Conservation (phyloP, 495 filamentous ascomycete species). For the Penicilliopsis zonata region DNA sequence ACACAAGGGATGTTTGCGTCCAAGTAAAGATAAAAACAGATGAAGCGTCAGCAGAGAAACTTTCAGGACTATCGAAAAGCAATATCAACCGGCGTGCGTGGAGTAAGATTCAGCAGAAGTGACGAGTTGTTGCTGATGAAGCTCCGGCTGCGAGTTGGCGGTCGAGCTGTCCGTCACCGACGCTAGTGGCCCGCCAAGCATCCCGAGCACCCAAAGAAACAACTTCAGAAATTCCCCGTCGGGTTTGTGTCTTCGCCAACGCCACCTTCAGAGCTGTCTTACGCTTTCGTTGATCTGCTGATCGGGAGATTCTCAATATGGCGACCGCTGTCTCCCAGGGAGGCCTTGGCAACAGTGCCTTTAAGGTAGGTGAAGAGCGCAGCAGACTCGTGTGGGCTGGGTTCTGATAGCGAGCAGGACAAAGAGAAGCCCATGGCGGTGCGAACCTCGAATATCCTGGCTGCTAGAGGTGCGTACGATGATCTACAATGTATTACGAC, state of each 20-base stretch:
- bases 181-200: slow-evolving; percentile 34
- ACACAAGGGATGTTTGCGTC: slow-evolving; percentile 2
- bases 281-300: slow-evolving; percentile 7
- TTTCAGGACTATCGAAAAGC: slow-evolving; percentile 3
- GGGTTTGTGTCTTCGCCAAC: too few relatives aligned
- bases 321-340: slow-evolving; percentile 46
- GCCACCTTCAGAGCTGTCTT: slow-evolving; percentile 18
- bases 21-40: slow-evolving; percentile 3
- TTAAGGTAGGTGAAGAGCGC: slow-evolving; percentile 50
- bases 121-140: slow-evolving; percentile 16
- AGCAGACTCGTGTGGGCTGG: slow-evolving; percentile 19
- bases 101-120: slow-evolving; percentile 8
- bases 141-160: slow-evolving; percentile 5
- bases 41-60: slow-evolving; percentile 1
- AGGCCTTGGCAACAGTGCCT: slow-evolving; percentile 56
- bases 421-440: slow-evolving; percentile 99
- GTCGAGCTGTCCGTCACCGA: slow-evolving; percentile 13
- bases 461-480: slow-evolving; percentile 66
- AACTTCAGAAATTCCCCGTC: slow-evolving; percentile 39
- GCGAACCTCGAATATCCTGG: slow-evolving; percentile 88
- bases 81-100: slow-evolving; percentile 1
- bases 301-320: slow-evolving; percentile 40
- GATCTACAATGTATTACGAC: neutral
- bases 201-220: slow-evolving; percentile 45
- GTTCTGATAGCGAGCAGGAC: slow-evolving; percentile 53